These are phyloP conservation scores for Mollisia scopiformis DNA, from an alignment of 2,329 filamentous ascomycete species.

Conservation along the genomic window DNA sequence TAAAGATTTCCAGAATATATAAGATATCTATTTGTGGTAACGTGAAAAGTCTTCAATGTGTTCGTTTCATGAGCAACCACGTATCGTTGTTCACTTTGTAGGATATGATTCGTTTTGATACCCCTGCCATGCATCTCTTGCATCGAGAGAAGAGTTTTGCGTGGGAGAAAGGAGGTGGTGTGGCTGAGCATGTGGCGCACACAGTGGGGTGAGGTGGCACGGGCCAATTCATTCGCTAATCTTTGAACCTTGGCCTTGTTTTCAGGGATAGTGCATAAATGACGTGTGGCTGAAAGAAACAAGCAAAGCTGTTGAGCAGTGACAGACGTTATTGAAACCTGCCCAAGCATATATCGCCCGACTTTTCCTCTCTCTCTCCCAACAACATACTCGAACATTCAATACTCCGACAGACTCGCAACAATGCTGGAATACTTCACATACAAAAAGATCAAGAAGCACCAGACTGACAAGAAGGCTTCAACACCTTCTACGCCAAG, in stretches of 20 bases:
- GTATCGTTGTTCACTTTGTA: background rate
- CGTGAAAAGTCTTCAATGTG: background rate
- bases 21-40: background rate
- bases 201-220: background rate
- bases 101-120: background rate
- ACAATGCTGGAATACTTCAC: conserved; percentile 66
- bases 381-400: background rate
- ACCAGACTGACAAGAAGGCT: conserved; percentile 51
- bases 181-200: background rate
- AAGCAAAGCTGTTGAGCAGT: background rate
- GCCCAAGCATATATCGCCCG: background rate
- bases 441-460: conserved; percentile 65
- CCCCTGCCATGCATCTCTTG: background rate
- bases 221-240: background rate
- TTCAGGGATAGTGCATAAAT: background rate
- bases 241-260: background rate
- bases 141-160: background rate
- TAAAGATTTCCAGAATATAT: background rate
- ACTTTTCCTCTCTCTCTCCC: background rate
- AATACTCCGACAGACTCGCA: background rate
- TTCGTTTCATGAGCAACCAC: background rate
- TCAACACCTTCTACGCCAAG: background rate
- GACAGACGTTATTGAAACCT: background rate
- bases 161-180: background rate
- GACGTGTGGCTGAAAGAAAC: background rate